Conservation (phyloP, 2,329 filamentous ascomycete species). For the Plectosphaerella cucumerina region DNA sequence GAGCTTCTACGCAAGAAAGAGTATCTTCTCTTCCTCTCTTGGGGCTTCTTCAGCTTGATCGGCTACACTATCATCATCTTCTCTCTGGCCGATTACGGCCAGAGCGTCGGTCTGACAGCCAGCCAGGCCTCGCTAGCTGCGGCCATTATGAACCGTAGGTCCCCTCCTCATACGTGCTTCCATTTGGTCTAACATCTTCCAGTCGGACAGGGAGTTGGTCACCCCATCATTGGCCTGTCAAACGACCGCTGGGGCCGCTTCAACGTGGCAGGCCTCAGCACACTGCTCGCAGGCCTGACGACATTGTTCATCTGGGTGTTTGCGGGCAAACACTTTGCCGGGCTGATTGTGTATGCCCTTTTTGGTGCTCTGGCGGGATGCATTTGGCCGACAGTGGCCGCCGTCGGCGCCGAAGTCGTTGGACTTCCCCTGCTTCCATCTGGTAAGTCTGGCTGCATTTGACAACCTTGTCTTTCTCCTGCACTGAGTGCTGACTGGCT, state of each 20-base stretch:
- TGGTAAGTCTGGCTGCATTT: constrained; percentile 25
- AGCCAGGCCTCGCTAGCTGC: constrained; percentile 66
- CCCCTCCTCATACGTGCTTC: constrained; percentile 14
- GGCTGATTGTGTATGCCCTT: constrained; percentile 68
- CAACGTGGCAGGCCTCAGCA: constrained; percentile 66
- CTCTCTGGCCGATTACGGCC: constrained; percentile 69
- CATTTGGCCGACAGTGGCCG: constrained; percentile 65
- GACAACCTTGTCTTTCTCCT: neutral
- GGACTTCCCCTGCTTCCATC: constrained; percentile 66
- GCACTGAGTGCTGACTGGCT: too few species aligned
- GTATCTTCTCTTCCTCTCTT: constrained; percentile 61
- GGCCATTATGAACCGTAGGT: constrained; percentile 65
- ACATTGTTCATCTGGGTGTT: constrained; percentile 71
- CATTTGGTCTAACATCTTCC: neutral
- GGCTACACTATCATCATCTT: constrained; percentile 76
- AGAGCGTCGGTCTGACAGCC: constrained; percentile 60
- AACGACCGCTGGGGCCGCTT: constrained; percentile 67
- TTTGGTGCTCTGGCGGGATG: constrained; percentile 66
- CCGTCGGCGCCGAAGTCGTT: constrained; percentile 70
- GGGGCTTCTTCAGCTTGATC: constrained; percentile 68
- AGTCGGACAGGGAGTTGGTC: constrained; percentile 60
- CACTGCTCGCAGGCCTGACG: constrained; percentile 59
- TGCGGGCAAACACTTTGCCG: constrained; percentile 57
- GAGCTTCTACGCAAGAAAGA: constrained; percentile 56
- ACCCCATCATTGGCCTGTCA: constrained; percentile 68